Percentiles rank a stretch among this genome's conserved stretches.
These are phyloP conservation scores for Tylopilus rubrobrunneus DNA, from an alignment of 768 basidiomycete genomes.

Conservation along the genomic window DNA sequence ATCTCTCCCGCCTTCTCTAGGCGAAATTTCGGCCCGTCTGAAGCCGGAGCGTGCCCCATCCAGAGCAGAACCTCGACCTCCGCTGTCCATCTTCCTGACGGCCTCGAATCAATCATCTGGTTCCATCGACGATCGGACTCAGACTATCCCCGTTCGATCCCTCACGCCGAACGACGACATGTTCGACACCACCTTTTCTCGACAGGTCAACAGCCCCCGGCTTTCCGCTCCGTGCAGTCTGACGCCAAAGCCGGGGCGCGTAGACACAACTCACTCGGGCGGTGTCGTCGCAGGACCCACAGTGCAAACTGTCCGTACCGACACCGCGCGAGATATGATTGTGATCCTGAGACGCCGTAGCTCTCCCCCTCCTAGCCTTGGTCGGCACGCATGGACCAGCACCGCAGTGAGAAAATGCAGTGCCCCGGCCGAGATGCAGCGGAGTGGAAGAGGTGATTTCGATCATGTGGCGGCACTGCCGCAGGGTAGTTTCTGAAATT, in stretches of 20 bases:
- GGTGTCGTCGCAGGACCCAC: conserved; percentile 38
- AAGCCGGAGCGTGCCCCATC: conserved; percentile 15
- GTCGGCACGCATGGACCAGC: conserved; percentile 19
- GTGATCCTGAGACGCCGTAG: conserved; percentile 58
- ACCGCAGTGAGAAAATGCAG: conserved; percentile 53
- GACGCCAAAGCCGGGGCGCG: conserved; percentile 46
- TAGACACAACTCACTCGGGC: conserved; percentile 44
- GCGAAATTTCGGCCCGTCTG: conserved; percentile 69
- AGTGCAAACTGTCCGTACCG: conserved; percentile 41
- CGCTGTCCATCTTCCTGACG: conserved; percentile 34
- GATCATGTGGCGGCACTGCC: conserved; percentile 56
- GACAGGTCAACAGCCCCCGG: conserved; percentile 17
- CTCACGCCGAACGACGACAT: conserved; percentile 12
- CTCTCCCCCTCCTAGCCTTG: conserved; percentile 24
- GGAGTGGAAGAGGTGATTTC: conserved; percentile 42
- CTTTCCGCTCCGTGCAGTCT: conserved; percentile 38
- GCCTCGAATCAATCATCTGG: background rate
- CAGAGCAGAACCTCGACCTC: conserved; percentile 24
- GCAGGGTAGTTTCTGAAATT: conserved; percentile 37
- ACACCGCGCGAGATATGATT: conserved; percentile 62
- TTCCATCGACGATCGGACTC: conserved; percentile 19
- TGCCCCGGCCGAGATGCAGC: conserved; percentile 50
- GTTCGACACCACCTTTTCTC: conserved; percentile 3
- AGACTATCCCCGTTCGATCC: conserved; percentile 37
- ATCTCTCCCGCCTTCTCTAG: conserved; percentile 57